Conservation (phyloP, 2,329 filamentous ascomycete species). For the Didymella pinodella region DNA sequence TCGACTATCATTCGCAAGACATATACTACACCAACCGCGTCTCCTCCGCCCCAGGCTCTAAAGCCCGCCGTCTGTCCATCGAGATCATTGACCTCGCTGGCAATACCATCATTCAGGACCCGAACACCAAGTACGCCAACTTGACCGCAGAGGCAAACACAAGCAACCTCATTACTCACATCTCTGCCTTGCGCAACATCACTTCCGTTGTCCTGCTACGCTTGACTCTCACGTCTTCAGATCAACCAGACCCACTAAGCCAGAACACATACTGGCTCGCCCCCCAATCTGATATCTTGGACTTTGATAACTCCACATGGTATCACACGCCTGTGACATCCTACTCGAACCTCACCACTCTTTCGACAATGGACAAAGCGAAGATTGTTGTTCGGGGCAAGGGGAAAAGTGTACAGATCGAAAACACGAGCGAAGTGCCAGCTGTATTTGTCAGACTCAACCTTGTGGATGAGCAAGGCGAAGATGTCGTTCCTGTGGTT, state of each 20-base stretch:
- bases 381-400: constrained; percentile 16
- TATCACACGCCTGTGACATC: constrained; percentile 64
- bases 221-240: constrained; percentile 53
- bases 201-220: constrained; percentile 61
- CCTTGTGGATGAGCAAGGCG: constrained; percentile 55
- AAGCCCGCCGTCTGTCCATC: constrained; percentile 54
- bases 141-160: constrained; percentile 56
- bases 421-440: constrained; percentile 62
- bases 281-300: constrained; percentile 56
- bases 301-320: constrained; percentile 67
- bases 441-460: constrained; percentile 66
- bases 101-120: constrained; percentile 31
- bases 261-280: constrained; percentile 69
- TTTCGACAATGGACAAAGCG: constrained; percentile 45
- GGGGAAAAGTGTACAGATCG: constrained; percentile 53
- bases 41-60: background rate
- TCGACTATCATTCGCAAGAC: constrained; percentile 58
- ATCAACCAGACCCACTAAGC: constrained; percentile 52
- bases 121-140: background rate
- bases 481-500: constrained; percentile 60
- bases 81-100: constrained; percentile 62
- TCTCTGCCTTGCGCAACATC: constrained; percentile 41
- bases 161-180: constrained; percentile 21
- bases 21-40: constrained; percentile 65
- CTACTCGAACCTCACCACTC: constrained; percentile 59